Evolutionary conservation across 108 stramenopile species (phyloP), one percentile per base, ranked within the genome.

Genomic region (Cylindrotheca fusiformis): DNA sequence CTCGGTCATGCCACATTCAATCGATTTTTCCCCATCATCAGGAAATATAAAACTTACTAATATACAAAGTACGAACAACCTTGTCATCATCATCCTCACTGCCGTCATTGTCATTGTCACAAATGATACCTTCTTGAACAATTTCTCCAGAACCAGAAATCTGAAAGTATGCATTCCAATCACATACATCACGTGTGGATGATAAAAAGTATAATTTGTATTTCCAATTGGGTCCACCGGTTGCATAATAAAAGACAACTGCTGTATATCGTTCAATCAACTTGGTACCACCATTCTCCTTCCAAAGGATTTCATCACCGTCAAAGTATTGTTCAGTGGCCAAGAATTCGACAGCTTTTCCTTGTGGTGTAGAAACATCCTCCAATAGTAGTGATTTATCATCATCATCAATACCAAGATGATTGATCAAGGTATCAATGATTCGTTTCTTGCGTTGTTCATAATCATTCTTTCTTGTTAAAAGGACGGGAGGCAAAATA

Each of bases 181-280:
- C 12, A 25, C 63, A 64, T n/a, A 18, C 18, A 24, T 61, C 45
- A 48, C 44, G 33, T 32, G 30, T 64, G 28, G 63, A 32, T n/a
- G n/a, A n/a, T 32, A 64, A 23, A 25, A 64, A 64, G 24, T 52
- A 22, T 21, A 52, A 10, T 2, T 22, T 6, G 32, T 53, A 64
- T 12, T 12, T 54, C 72, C 72, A 74, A 31, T 45, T 31, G 26
- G 26, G 30, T 41, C 72, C 72, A 47, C 27, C 26, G 17, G 52
- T 54, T 21, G 72, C 24, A 33, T 60, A 74, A 21, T 62, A 74
- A 4, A 61, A 48, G 5, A 63, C 62, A 2, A 60, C 67, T 53
- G 63, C 3, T 14, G 41, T 0, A 26, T 63, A 70, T 55, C 69
- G 58, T 30, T 70, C 55, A 33, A 55, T 48, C 45, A 64, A 63